Base-by-base conservation (phyloP, 139 green algal species). In the Coelastrella sp. region DNA sequence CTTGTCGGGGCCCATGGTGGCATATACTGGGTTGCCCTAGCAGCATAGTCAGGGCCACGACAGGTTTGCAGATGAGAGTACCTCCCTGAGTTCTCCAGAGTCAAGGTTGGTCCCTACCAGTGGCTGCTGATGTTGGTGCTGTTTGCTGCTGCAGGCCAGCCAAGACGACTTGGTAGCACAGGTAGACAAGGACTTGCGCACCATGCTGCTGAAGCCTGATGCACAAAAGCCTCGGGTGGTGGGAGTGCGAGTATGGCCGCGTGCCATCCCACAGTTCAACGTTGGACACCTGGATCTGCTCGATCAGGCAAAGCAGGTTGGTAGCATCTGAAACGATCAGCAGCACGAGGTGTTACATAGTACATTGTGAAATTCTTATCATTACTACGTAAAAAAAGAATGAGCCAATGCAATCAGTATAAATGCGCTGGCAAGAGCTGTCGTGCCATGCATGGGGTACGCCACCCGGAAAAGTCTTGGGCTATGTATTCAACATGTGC, bases 251-350 rank as follows among this genome's bases (percentile, higher is more conserved):
- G 94, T 98, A 61, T 99, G 98, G 98, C 97, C 95, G 8, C 95
- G 95, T 19, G 98, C 98, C 90, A 99, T 99, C 92, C 98, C 98
- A 0, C 98, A 99, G 92, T 99, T 99, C 95, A 99, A 99, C 90
- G 74, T 99, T 11, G 98, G 96, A 11, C 98, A 99, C 93, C 56
- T 96, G 14, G 95, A 97, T 57, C 60, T 81, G 13, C 83, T 97
- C 8, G 81, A 93, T 68, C 83, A 90, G 57, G 84, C 87, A 10
- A 90, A 89, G 65, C 57, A 92, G 90, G 90, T 91, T 73, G 19
- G 75, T 47, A 47, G 32, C 32, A 47, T 47, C 64, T 20, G 64
- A 71, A 5, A 71, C 64, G 16, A 71, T 7, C 64, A 76, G 16
- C 32, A 47, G 32, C 32, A 47, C 32, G 32, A 47, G 32, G 32